Conservation (phyloP, 352 stramenopile species). For the Peronospora farinosa region DNA sequence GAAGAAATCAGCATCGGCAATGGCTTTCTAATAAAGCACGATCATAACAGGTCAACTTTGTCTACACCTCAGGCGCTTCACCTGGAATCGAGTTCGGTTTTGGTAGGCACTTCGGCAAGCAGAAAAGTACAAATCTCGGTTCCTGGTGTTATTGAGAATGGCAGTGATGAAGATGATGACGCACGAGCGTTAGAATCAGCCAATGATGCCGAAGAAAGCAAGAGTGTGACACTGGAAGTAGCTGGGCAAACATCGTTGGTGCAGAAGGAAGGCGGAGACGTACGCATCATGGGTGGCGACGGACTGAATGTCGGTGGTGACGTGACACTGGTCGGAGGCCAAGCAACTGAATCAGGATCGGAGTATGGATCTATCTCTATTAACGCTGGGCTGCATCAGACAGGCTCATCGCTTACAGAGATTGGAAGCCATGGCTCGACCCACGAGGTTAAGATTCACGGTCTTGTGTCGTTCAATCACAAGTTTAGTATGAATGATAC, state of each 20-base stretch:
- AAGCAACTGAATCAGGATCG: constrained; percentile 24
- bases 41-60: constrained; percentile 40
- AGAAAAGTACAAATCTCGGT: constrained; percentile 27
- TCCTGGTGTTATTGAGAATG: constrained; percentile 4
- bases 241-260: constrained; percentile 45
- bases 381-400: constrained; percentile 44
- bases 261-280: constrained; percentile 41
- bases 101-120: constrained; percentile 15
- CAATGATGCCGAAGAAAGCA: constrained; percentile 8
- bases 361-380: constrained; percentile 42
- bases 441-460: constrained; percentile 52
- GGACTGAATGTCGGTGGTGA: constrained; percentile 40
- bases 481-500: constrained; percentile 32
- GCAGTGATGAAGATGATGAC: constrained; percentile 3
- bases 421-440: constrained; percentile 48
- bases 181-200: constrained; percentile 11
- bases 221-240: constrained; percentile 41
- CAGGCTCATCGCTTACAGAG: constrained; percentile 42
- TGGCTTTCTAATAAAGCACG: constrained; percentile 37
- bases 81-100: constrained; percentile 42
- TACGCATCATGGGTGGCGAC: constrained; percentile 49
- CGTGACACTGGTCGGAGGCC: constrained; percentile 41
- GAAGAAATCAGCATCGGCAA: constrained; percentile 37
- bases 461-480: constrained; percentile 49
- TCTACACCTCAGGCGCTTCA: constrained; percentile 34